Base-by-base conservation (phyloP, 2,329 filamentous ascomycete genomes). In the Xylaria arbuscula region DNA sequence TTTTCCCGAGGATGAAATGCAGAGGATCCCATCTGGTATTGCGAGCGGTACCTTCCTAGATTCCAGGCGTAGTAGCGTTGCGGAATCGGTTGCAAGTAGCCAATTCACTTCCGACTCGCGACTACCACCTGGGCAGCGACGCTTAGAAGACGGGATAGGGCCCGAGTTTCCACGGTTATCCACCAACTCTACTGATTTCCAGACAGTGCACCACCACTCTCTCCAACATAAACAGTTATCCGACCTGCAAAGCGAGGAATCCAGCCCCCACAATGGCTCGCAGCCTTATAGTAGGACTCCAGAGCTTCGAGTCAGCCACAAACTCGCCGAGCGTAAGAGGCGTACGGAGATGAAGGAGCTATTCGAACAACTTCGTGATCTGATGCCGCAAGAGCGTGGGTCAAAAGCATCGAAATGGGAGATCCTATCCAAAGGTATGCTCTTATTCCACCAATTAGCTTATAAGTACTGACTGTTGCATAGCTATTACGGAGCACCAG, bases 361-460 rank as follows among this genome's bases (percentile, higher is more conserved):
- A 0, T 96, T 96, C 76, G 93, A 96, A 72, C 90, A 93, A 73
- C 82, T 96, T 9, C 88, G 93, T 72, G 90, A 92, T 72, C 84
- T 93, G 45, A 90, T 95, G 81, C 92, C 92, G 1, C 91, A 93
- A 73, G 92, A 93, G 74, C 88, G 93, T 17, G 93, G 93, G 1
- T 91, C 91, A 28, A 97, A 96, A 78, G 93, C 93, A 0, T 94
- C 92, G 73, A 97, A 97, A 75, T 97, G 93, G 93, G 93, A 97
- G 75, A 94, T 95, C 57, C 78, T 97, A 17, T 94, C 92, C 2
- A 95, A 95, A 84, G 92, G 93, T 94, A 82, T 70, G 86, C 78
- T n/a, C 11, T 11, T 15, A 60, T 34, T 55, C 11, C 19, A 55
- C 4, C 6, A 8, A 40, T 19, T 24, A 34, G n/a, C 24, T 54